phyloP scores from a whole-genome alignment of 2,329 filamentous ascomycete genomes.

The Alternaria sp. region DNA sequence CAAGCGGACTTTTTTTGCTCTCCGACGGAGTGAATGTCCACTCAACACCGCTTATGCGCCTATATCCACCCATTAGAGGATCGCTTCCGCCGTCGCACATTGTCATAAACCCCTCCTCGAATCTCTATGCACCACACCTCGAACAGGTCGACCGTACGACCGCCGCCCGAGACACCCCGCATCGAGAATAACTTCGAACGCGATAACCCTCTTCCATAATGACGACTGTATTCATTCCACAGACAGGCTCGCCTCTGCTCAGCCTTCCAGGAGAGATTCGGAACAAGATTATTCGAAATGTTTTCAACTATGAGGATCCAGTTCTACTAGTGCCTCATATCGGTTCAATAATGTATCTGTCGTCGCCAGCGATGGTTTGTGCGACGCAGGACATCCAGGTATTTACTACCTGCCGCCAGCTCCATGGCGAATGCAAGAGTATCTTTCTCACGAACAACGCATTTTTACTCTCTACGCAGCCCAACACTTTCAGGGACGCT shows the following conservation, averaged over 20 bases:
- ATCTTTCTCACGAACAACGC: neutral
- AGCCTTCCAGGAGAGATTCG: neutral
- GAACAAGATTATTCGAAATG: slow-evolving; percentile 1
- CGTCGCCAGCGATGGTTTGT: neutral
- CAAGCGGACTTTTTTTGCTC: neutral
- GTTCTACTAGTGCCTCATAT: neutral
- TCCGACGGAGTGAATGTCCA: neutral
- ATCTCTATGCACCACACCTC: neutral
- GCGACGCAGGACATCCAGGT: neutral
- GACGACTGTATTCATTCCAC: neutral
- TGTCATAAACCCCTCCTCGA: neutral
- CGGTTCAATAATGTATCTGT: neutral
- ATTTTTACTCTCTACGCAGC: neutral
- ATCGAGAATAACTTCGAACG: no score
- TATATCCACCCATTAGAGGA: neutral
- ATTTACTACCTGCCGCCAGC: slow-evolving; percentile 5
- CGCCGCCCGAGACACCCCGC: neutral
- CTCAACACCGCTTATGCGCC: neutral
- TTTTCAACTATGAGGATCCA: neutral
- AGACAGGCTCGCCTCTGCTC: neutral
- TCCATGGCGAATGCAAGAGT: neutral
- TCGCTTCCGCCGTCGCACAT: neutral
- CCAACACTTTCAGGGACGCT: neutral
- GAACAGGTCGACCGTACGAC: neutral
- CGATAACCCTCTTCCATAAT: neutral